phyloP scores from a whole-genome alignment of 2,329 filamentous ascomycete species.

The Chaetomium globosum region DNA sequence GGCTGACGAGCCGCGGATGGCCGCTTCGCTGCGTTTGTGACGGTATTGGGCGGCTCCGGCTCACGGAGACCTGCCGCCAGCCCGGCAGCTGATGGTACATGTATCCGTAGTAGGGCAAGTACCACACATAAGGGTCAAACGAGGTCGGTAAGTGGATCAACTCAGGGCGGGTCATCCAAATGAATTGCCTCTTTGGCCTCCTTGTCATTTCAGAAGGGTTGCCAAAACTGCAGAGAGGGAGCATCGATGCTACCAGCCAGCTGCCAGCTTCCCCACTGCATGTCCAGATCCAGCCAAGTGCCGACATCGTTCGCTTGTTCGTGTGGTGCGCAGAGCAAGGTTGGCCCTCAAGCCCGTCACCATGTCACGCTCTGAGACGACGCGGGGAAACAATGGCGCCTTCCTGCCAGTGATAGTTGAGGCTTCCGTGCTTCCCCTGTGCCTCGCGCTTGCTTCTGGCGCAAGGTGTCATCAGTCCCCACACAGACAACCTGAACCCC shows the following conservation, averaged over 20 bases:
- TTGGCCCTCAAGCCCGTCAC: not conserved
- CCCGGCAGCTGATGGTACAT: conserved; percentile 18
- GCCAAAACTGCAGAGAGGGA: conserved; percentile 28
- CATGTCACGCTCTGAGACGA: conserved; percentile 23
- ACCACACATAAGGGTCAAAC: conserved; percentile 1
- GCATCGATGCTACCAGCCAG: conserved; percentile 23
- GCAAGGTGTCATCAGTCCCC: conserved; percentile 18
- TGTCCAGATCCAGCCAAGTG: conserved; percentile 29
- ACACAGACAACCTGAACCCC: conserved; percentile 18
- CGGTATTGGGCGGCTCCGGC: conserved; percentile 17
- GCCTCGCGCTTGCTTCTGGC: conserved; percentile 13
- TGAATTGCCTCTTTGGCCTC: conserved; percentile 9
- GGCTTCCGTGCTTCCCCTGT: not conserved
- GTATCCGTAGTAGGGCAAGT: not conserved
- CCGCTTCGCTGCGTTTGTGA: conserved; percentile 21
- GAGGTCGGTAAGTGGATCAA: conserved; percentile 4
- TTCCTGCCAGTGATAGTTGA: conserved; percentile 4
- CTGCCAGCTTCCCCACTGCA: conserved; percentile 16
- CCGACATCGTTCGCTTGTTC: conserved; percentile 11
- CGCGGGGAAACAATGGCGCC: conserved; percentile 21
- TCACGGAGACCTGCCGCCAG: conserved; percentile 19
- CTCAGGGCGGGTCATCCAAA: not conserved
- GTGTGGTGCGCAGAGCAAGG: not conserved
- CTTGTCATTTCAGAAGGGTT: conserved; percentile 19
- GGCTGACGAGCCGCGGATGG: conserved; percentile 14